Percentiles rank a stretch among this genome's conserved stretches.
These are phyloP conservation scores for Ganoderma multipileum DNA, from an alignment of 1,284 basidiomycete species.

Conservation along the genomic window DNA sequence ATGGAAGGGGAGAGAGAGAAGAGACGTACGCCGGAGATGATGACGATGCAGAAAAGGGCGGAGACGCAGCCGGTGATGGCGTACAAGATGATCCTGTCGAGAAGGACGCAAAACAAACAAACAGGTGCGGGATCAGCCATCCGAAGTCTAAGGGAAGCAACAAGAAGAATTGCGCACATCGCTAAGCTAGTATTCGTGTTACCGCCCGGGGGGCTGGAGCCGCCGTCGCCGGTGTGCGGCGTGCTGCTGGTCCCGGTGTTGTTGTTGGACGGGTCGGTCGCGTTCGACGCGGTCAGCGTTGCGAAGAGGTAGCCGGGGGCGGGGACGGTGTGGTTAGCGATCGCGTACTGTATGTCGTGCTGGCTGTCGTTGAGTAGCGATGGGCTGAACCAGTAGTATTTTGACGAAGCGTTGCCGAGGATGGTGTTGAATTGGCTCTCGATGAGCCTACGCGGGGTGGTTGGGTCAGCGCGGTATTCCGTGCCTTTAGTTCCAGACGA, in stretches of 20 bases:
- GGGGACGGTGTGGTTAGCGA: slow-evolving; percentile 48
- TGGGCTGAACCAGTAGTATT: slow-evolving; percentile 66
- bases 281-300: slow-evolving; percentile 71
- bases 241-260: slow-evolving; percentile 20
- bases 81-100: slow-evolving; percentile 82
- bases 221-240: slow-evolving; percentile 29
- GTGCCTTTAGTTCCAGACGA: background rate
- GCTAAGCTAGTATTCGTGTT: slow-evolving; percentile 67
- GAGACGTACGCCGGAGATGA: slow-evolving; percentile 76
- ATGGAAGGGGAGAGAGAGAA: too few species aligned
- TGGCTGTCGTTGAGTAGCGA: slow-evolving; percentile 61
- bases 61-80: slow-evolving; percentile 87
- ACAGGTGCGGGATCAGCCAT: slow-evolving; percentile 1
- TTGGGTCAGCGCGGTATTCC: slow-evolving; percentile 4
- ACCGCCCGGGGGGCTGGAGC: slow-evolving; percentile 27
- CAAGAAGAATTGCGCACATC: slow-evolving; percentile 55
- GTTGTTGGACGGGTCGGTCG: slow-evolving; percentile 45
- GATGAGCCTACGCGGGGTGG: slow-evolving; percentile 53
- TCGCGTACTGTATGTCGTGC: slow-evolving; percentile 56
- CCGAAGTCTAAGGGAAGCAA: slow-evolving; percentile 11
- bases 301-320: slow-evolving; percentile 70
- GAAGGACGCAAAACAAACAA: background rate
- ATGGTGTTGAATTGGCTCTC: slow-evolving; percentile 61
- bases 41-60: slow-evolving; percentile 80
- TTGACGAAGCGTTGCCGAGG: slow-evolving; percentile 52